Evolutionary conservation across 768 basidiomycete species (phyloP).

Genomic region (Mycena maculata): DNA sequence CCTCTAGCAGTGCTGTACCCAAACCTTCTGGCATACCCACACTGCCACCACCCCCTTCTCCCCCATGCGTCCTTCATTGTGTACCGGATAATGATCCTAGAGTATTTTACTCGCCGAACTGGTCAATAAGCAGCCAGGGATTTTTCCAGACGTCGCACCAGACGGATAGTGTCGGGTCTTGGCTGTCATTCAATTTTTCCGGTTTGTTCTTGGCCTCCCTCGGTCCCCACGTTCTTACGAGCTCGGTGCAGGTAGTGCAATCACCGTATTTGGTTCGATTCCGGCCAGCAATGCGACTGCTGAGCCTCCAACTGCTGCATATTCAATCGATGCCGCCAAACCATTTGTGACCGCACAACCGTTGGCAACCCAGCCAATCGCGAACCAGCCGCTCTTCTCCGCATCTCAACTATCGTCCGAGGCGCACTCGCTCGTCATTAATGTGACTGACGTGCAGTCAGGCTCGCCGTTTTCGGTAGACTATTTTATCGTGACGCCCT

Average conservation of each 20-base stretch:
- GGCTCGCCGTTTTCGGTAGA: constrained; percentile 55
- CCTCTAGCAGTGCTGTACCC: background rate
- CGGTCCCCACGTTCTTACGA: background rate
- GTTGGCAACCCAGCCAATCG: constrained; percentile 44
- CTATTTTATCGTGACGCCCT: constrained; percentile 52
- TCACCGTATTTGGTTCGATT: constrained; percentile 59
- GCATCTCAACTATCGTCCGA: constrained; percentile 41
- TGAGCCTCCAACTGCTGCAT: constrained; percentile 54
- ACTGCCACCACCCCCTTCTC: background rate
- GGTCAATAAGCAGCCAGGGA: constrained; percentile 45
- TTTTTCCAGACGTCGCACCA: constrained; percentile 49
- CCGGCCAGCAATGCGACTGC: constrained; percentile 50
- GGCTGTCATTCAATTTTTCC: constrained; percentile 50
- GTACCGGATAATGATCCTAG: constrained; percentile 51
- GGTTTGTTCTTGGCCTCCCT: constrained; percentile 42
- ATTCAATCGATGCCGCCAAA: constrained; percentile 48
- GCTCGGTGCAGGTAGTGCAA: constrained; percentile 53
- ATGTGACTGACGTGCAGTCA: constrained; percentile 45
- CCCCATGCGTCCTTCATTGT: constrained; percentile 22
- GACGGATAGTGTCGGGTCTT: constrained; percentile 47
- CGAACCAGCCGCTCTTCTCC: constrained; percentile 57
- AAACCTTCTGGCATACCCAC: background rate
- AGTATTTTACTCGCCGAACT: constrained; percentile 49
- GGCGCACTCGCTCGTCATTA: constrained; percentile 53
- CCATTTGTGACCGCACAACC: constrained; percentile 53